Base-by-base conservation (phyloP, 495 filamentous ascomycete species). In the Penicillium canariense region DNA sequence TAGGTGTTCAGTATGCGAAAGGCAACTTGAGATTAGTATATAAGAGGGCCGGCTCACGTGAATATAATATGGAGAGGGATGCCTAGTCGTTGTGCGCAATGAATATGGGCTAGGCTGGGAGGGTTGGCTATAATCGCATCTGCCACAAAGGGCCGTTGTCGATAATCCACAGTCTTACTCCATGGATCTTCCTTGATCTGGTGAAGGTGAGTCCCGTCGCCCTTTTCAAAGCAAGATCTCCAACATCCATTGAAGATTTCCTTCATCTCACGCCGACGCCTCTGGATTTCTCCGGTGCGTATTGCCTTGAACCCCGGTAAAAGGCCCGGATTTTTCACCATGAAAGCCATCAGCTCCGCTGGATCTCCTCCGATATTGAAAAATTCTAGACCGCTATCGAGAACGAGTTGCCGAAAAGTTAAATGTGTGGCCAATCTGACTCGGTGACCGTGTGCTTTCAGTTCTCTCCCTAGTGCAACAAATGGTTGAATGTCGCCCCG, bases 101-200 rank as follows among this genome's bases (percentile, higher is more conserved):
- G 88, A 5, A 92, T 72, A 67, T 91, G 88, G 11, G 87, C 87
- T 65, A 91, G 91, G 66, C 86, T 87, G 0, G 88, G 88, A 2
- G 89, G 89, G 62, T 94, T 94, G 11, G 89, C 89, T 52, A 94
- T 91, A 59, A 94, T 92, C 7, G 80, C 85, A 66, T 92, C 87
- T 0, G 87, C 88, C 20, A 92, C 82, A 54, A 94, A 94, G 9
- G 87, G 84, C 39, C 30, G 46, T 36, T 25, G 23, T 48, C 46
- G 46, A 34, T 31, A 34, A 48, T 48, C 46, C 46, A 36, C 10
- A 14, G 46, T 27, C 4, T 35, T 25, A 27, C 30, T 36, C 46
- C 28, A 48, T 22, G 23, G 30, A 30, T 48, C 46, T 22, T 48
- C 46, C 11, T 34, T 48, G 31, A 34, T 48, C 27, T 48, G 27